phyloP scores from a whole-genome alignment of 345 rosid species.

The Ceriops tagal region DNA sequence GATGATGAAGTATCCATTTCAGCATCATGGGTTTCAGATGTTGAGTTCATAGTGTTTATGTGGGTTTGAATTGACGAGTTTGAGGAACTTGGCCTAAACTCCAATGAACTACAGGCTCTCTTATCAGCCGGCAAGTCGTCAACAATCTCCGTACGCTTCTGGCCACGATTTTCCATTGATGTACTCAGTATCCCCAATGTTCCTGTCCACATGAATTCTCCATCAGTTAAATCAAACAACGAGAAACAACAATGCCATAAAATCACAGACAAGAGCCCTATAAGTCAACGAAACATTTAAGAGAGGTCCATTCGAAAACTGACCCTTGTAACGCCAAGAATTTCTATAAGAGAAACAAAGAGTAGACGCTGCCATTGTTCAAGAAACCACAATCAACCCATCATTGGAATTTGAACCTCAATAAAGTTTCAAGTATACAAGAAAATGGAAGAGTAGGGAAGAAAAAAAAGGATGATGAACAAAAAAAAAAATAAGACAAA shows the following conservation, averaged over 20 bases:
- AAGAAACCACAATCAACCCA: background rate
- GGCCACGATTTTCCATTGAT: constrained; percentile 81
- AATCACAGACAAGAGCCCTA: background rate
- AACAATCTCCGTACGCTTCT: constrained; percentile 69
- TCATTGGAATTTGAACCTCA: no score
- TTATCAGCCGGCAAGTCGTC: constrained; percentile 90
- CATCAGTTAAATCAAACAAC: background rate
- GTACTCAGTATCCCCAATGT: background rate
- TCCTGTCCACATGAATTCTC: background rate
- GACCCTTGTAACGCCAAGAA: background rate
- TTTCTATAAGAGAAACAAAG: background rate
- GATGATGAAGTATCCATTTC: constrained; percentile 92
- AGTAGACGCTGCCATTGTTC: background rate
- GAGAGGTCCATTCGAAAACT: no score
- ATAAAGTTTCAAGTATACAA: background rate
- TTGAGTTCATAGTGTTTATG: constrained; percentile 44
- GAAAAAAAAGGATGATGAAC: no score
- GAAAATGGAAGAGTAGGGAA: no score
- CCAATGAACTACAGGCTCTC: constrained; percentile 85
- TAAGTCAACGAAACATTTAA: background rate
- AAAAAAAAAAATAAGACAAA: no score
- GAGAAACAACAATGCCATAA: background rate
- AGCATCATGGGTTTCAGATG: constrained; percentile 34
- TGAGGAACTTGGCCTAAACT: constrained; percentile 68
- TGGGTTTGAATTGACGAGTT: constrained; percentile 59